Base-by-base conservation (phyloP, 2,329 filamentous ascomycete genomes). In the Colletotrichum abscissum region DNA sequence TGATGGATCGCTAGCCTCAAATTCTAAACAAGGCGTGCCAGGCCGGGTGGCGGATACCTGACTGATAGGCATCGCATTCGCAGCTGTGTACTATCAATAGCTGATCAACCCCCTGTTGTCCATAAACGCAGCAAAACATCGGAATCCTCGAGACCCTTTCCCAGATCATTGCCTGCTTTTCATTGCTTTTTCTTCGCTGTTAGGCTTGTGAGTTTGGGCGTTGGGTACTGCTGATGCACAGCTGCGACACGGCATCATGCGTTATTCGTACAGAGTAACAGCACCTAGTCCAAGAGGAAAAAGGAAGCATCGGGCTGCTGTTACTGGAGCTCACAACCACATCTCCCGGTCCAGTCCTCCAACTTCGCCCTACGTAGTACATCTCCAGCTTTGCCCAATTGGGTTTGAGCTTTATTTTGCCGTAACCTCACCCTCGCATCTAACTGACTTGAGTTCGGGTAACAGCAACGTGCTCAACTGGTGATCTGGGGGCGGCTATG, bases 401-500 rank as follows among this genome's bases (percentile, higher is more conserved):
- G 5, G 4, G 24, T 11, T 35, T 26, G 19, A 30, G 46, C 62
- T 55, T 11, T 26, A 22, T 28, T n/a, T 19, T 24, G 24, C 62
- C 46, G 62, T 30, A 38, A 28, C 46, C 19, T 19, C 38, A 3
- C 26, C 24, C 12, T 65, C 57, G n/a, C 57, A 33, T 60, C 35
- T 8, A 11, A 7, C 33, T 38, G 22, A 26, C 14, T 16, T 60
- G 22, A 33, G 11, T 24, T 60, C 16, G 33, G 35, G 24, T 12
- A 42, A 26, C 59, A 35, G 46, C n/a, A 28, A 19, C 14, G 19
- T 11, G 33, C 38, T 33, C 12, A 5, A 11, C 12, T 33, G 54
- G 12, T 14, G 42, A 65, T 58, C 46, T 49, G 60, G 67, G 46
- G 67, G 46, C 67, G 60, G 67, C 67, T 70, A 58, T 69, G 67